Percentiles rank a stretch among this genome's conserved stretches.
These are phyloP conservation scores for Mycena maculata DNA, from an alignment of 768 basidiomycete genomes.

Conservation along the genomic window DNA sequence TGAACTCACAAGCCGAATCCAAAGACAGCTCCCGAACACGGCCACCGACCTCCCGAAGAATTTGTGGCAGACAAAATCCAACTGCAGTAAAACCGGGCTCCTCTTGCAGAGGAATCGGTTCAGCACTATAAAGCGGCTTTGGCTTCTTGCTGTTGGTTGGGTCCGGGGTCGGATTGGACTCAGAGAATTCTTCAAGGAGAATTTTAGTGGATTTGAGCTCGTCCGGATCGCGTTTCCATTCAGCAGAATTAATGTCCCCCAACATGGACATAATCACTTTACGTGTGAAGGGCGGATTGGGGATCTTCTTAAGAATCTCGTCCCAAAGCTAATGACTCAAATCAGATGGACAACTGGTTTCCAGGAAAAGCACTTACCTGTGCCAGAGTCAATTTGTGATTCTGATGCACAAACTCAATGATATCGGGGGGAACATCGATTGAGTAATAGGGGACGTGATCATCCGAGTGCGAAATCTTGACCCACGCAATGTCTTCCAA, in stretches of 20 bases:
- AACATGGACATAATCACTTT: constrained; percentile 39
- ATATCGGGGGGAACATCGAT: constrained; percentile 5
- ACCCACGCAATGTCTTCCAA: not conserved
- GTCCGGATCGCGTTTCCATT: constrained; percentile 42
- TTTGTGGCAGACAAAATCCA: constrained; percentile 41
- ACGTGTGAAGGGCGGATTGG: constrained; percentile 16
- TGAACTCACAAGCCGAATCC: constrained; percentile 45
- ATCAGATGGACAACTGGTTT: too few species aligned
- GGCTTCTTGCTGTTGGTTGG: not conserved
- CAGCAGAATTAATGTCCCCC: constrained; percentile 25
- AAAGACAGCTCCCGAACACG: constrained; percentile 42
- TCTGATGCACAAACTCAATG: constrained; percentile 1
- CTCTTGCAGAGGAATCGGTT: constrained; percentile 10
- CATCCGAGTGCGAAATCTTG: not conserved
- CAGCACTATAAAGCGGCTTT: constrained; percentile 13
- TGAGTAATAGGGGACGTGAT: not conserved
- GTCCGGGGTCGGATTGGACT: not conserved
- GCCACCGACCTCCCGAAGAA: constrained; percentile 37
- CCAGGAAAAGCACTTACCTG: not conserved
- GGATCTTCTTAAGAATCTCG: not conserved
- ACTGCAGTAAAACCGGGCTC: constrained; percentile 38
- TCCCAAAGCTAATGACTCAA: constrained; percentile 1
- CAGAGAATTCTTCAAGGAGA: constrained; percentile 34
- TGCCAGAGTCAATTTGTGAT: constrained; percentile 1
- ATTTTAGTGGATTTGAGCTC: constrained; percentile 43